These are phyloP conservation scores for Polysphondylium violaceum DNA, from an alignment of 78 protist genomes.

Conservation along the genomic window DNA sequence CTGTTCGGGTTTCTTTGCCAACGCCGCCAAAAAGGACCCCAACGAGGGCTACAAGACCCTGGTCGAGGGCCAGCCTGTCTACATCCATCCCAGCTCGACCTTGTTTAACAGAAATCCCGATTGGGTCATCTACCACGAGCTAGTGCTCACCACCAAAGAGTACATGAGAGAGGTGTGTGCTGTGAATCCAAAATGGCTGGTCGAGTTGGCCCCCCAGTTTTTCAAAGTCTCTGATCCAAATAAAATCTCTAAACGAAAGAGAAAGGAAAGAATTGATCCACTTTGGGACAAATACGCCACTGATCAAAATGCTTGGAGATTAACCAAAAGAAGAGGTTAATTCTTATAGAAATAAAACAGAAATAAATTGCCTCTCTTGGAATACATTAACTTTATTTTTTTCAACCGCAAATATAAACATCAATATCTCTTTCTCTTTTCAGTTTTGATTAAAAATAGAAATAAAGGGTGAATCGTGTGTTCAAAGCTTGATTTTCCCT, in stretches of 20 bases:
- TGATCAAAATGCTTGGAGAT: slow-evolving; percentile 95
- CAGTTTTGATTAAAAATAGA: no score
- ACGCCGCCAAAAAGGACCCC: slow-evolving; percentile 98
- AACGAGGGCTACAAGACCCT: slow-evolving; percentile 97
- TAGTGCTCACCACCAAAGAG: slow-evolving; percentile 98
- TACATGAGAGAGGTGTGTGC: slow-evolving; percentile 97
- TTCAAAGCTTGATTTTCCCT: no score
- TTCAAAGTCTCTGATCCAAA: slow-evolving; percentile 91
- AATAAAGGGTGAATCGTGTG: no score
- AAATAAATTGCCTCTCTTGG: no score
- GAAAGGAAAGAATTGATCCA: slow-evolving; percentile 96
- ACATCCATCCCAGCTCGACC: slow-evolving; percentile 97
- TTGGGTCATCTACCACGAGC: slow-evolving; percentile 96
- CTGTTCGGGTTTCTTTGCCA: slow-evolving; percentile 94
- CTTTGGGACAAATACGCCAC: slow-evolving; percentile 88
- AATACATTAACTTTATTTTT: no score
- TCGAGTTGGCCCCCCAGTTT: slow-evolving; percentile 96
- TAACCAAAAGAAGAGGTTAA: slow-evolving; percentile 79
- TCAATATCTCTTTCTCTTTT: no score
- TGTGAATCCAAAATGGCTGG: slow-evolving; percentile 98
- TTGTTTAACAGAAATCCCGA: slow-evolving; percentile 96
- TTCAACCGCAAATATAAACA: no score
- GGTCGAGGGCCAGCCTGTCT: slow-evolving; percentile 93
- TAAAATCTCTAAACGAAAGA: slow-evolving; percentile 89
- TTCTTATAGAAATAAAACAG: not conserved